These are phyloP conservation scores for Parachaetomium inaequale DNA, from an alignment of 495 filamentous ascomycete species.

Conservation along the genomic window DNA sequence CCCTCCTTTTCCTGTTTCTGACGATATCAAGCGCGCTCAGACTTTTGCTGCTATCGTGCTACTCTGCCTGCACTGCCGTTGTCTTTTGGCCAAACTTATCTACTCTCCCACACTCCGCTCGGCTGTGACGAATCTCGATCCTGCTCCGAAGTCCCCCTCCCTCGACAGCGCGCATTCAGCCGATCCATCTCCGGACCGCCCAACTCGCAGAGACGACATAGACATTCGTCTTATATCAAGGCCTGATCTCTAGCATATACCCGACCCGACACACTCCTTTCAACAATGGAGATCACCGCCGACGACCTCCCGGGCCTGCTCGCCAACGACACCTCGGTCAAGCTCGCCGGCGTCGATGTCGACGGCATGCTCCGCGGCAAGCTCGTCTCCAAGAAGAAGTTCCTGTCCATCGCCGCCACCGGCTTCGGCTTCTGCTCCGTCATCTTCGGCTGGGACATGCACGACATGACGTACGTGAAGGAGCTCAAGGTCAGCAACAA, in stretches of 20 bases:
- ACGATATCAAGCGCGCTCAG: not conserved
- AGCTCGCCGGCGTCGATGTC: slow-evolving; percentile 87
- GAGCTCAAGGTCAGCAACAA: slow-evolving; percentile 88
- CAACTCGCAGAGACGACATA: too few relatives aligned
- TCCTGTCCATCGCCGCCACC: slow-evolving; percentile 72
- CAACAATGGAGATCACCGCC: slow-evolving; percentile 44
- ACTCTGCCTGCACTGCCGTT: not conserved
- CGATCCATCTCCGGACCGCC: too few relatives aligned
- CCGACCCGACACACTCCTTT: not conserved
- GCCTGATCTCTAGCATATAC: not conserved
- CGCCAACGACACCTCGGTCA: slow-evolving; percentile 74
- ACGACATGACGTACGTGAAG: slow-evolving; percentile 80
- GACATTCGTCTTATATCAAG: too few relatives aligned
- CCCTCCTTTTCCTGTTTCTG: not conserved
- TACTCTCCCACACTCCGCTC: too few relatives aligned
- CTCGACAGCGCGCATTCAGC: too few relatives aligned
- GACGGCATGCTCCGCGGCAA: slow-evolving; percentile 91
- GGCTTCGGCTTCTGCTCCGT: slow-evolving; percentile 98
- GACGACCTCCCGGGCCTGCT: slow-evolving; percentile 64
- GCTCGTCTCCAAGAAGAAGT: slow-evolving; percentile 93
- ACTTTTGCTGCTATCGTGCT: not conserved
- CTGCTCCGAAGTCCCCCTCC: too few relatives aligned
- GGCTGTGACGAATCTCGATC: too few relatives aligned
- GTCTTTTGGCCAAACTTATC: not conserved
- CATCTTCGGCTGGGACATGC: slow-evolving; percentile 98